Conservation (phyloP, 2,329 filamentous ascomycete genomes). For the Epichloe aotearoae region DNA sequence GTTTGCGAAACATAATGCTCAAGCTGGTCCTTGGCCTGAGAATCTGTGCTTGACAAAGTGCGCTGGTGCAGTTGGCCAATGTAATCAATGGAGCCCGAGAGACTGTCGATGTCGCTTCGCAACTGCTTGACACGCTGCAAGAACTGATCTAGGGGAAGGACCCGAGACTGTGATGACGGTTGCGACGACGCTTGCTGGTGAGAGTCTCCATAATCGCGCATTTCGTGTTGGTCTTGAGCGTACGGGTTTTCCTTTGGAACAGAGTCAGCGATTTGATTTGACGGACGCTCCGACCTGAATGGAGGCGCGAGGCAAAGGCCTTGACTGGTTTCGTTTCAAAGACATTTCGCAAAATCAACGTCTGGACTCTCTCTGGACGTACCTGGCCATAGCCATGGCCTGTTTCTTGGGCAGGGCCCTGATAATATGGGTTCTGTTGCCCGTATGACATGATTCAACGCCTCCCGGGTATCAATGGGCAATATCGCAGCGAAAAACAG, state of each 20-base stretch:
- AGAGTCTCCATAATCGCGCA: slow-evolving; percentile 34
- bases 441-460: slow-evolving; percentile 12
- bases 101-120: slow-evolving; percentile 52
- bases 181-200: slow-evolving; percentile 18
- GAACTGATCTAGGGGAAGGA: slow-evolving; percentile 52
- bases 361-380: background rate
- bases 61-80: slow-evolving; percentile 61
- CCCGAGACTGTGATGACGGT: slow-evolving; percentile 11
- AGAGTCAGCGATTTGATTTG: background rate
- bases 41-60: slow-evolving; percentile 52
- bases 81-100: slow-evolving; percentile 53
- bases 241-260: background rate
- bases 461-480: background rate
- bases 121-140: slow-evolving; percentile 52
- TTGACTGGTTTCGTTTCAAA: background rate
- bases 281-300: background rate
- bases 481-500: background rate
- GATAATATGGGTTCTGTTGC: slow-evolving; percentile 12
- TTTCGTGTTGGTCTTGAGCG: slow-evolving; percentile 34
- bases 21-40: slow-evolving; percentile 40
- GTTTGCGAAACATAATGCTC: slow-evolving; percentile 58
- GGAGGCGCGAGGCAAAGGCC: background rate
- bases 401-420: slow-evolving; percentile 10
- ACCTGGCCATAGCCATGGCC: slow-evolving; percentile 10
- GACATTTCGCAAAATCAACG: no score